A percentile compares a stretch with the other conserved stretches of the same genome.
Conservation (phyloP, 139 green algal species). For the Nannochloris sp. region DNA sequence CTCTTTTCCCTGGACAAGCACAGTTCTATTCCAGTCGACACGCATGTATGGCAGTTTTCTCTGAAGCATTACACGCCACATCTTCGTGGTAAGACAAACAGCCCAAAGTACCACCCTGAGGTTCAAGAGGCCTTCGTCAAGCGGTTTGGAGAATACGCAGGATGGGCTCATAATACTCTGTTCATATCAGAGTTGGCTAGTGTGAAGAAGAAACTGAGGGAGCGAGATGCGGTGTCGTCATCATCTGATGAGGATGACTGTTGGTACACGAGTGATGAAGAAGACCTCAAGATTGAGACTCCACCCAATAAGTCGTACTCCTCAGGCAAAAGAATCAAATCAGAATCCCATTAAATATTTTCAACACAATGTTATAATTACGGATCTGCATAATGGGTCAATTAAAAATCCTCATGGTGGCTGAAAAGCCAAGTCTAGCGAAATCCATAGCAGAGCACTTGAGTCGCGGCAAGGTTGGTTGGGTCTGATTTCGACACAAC, state of each 20-base stretch:
- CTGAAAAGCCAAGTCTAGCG: conserved; percentile 77
- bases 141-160: conserved; percentile 70
- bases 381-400: background rate
- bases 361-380: background rate
- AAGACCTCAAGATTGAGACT: background rate
- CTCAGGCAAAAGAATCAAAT: too few species aligned
- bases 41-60: conserved; percentile 87
- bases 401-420: conserved; percentile 64
- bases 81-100: conserved; percentile 68
- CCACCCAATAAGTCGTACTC: background rate
- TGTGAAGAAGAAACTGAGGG: conserved; percentile 28
- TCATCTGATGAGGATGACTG: background rate
- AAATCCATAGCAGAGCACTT: conserved; percentile 65
- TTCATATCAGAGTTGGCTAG: conserved; percentile 79
- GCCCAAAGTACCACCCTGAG: conserved; percentile 37
- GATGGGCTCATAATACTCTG: conserved; percentile 88
- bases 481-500: background rate
- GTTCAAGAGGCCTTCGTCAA: conserved; percentile 52
- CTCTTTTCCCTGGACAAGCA: conserved; percentile 94
- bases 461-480: conserved; percentile 39
- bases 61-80: conserved; percentile 60
- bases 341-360: too few species aligned
- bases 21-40: conserved; percentile 73
- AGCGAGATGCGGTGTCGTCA: background rate
- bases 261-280: background rate